A percentile compares a stretch with the other conserved stretches of the same genome.
Conservation (phyloP, 1,139 yeast species). For the Taphrina populina region DNA sequence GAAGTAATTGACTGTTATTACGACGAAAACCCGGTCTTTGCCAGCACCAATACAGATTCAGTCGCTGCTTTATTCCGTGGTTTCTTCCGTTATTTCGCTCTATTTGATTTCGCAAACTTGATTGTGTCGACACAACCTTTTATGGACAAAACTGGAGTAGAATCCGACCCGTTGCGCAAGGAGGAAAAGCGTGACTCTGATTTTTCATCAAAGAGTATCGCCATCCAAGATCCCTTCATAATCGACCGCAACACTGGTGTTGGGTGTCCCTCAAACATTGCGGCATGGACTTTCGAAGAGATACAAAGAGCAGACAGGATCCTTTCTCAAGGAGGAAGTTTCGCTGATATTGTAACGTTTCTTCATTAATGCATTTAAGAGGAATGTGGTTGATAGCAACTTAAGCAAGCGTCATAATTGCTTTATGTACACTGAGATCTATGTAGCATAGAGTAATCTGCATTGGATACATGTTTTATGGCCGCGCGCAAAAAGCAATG, state of each 20-base stretch:
- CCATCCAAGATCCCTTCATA: constrained; percentile 30
- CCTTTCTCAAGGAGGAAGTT: constrained; percentile 13
- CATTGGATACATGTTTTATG: neutral
- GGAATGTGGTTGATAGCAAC: neutral
- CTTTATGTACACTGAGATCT: too few species aligned
- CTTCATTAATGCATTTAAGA: neutral
- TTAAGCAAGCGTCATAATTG: too few species aligned
- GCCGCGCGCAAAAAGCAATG: too few species aligned
- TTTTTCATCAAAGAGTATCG: constrained; percentile 15
- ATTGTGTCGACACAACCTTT: constrained; percentile 34
- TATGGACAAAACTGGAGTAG: neutral
- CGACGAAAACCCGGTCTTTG: constrained; percentile 35
- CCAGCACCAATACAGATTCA: constrained; percentile 37
- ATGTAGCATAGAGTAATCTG: neutral
- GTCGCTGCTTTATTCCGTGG: constrained; percentile 39
- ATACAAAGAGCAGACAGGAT: constrained; percentile 10
- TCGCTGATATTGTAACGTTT: constrained; percentile 30
- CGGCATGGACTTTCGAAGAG: constrained; percentile 25
- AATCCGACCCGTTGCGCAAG: constrained; percentile 7
- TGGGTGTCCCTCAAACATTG: constrained; percentile 12
- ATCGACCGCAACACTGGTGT: constrained; percentile 24
- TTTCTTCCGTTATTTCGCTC: constrained; percentile 41
- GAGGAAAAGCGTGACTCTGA: constrained; percentile 12
- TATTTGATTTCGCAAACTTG: constrained; percentile 38
- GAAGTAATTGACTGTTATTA: constrained; percentile 40